These are phyloP conservation scores for Fusarium sacchari DNA, from an alignment of 2,329 filamentous ascomycete species.

Conservation along the genomic window DNA sequence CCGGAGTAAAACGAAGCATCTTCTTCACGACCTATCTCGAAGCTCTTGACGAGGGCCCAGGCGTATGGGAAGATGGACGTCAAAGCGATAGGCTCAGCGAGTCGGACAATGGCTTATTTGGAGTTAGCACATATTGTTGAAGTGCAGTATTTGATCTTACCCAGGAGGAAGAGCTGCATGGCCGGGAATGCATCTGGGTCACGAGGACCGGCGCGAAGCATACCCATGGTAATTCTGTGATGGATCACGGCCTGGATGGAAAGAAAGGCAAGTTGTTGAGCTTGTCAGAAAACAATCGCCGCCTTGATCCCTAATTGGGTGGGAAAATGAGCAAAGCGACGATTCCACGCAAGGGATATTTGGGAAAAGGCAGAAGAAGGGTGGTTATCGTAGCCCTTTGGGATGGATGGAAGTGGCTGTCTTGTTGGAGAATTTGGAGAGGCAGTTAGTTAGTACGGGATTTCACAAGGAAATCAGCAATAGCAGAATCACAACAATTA, in stretches of 20 bases:
- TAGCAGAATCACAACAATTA: slow-evolving; percentile 21
- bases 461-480: slow-evolving; percentile 22
- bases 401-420: neutral
- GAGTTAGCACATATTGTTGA: slow-evolving; percentile 54
- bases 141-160: slow-evolving; percentile 61
- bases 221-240: slow-evolving; percentile 59
- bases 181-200: slow-evolving; percentile 82
- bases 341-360: neutral
- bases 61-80: slow-evolving; percentile 95
- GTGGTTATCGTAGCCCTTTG: slow-evolving; percentile 7
- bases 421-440: slow-evolving; percentile 6
- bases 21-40: slow-evolving; percentile 74
- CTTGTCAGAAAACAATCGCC: slow-evolving; percentile 5
- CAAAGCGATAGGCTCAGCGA: slow-evolving; percentile 91
- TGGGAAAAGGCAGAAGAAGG: slow-evolving; percentile 2
- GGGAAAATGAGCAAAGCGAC: slow-evolving; percentile 3
- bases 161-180: slow-evolving; percentile 83
- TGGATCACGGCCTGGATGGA: neutral
- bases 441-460: slow-evolving; percentile 11
- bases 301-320: neutral
- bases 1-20: slow-evolving; percentile 91
- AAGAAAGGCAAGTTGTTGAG: neutral
- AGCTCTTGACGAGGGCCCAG: slow-evolving; percentile 82
- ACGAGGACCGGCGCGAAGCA: slow-evolving; percentile 62
- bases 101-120: slow-evolving; percentile 83